Evolutionary conservation across 805 yeast genomes (phyloP).

Genomic region (Lachancea thermotolerans): DNA sequence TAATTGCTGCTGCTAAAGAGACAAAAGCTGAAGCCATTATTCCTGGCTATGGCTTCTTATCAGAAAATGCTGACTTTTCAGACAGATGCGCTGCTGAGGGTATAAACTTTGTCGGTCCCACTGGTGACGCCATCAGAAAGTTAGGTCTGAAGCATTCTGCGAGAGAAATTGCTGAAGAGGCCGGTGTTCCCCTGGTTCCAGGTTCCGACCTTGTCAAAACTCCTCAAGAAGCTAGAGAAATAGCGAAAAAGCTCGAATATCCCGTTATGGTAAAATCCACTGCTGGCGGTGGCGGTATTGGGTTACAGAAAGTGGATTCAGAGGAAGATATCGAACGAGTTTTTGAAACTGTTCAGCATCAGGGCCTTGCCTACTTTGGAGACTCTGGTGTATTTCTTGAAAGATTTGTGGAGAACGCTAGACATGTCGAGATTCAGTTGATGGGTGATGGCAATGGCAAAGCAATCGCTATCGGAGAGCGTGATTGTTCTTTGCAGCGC

Average conservation of each 20-base stretch:
- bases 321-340: constrained; percentile 76
- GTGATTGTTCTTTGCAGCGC: constrained; percentile 96
- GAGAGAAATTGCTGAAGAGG: constrained; percentile 81
- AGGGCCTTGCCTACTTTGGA: constrained; percentile 88
- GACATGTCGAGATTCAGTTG: constrained; percentile 96
- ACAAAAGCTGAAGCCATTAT: constrained; percentile 90
- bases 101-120: constrained; percentile 91
- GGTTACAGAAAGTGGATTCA: constrained; percentile 85
- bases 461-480: constrained; percentile 91
- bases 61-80: constrained; percentile 94
- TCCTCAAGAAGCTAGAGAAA: constrained; percentile 65
- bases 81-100: constrained; percentile 80
- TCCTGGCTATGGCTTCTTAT: constrained; percentile 95
- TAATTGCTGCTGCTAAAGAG: constrained; percentile 75
- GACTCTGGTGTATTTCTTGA: constrained; percentile 94
- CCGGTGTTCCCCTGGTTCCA: constrained; percentile 97
- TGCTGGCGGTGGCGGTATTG: constrained; percentile 99
- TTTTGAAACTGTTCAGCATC: constrained; percentile 87
- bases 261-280: constrained; percentile 97
- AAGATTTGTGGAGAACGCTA: constrained; percentile 87
- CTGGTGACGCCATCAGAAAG: constrained; percentile 85
- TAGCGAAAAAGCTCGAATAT: constrained; percentile 70
- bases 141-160: constrained; percentile 96
- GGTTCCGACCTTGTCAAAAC: constrained; percentile 79
- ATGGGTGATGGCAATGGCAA: constrained; percentile 93